Evolutionary conservation across 192 early-diverging fungal species (phyloP).

Genomic region (Oehlia diaphana): DNA sequence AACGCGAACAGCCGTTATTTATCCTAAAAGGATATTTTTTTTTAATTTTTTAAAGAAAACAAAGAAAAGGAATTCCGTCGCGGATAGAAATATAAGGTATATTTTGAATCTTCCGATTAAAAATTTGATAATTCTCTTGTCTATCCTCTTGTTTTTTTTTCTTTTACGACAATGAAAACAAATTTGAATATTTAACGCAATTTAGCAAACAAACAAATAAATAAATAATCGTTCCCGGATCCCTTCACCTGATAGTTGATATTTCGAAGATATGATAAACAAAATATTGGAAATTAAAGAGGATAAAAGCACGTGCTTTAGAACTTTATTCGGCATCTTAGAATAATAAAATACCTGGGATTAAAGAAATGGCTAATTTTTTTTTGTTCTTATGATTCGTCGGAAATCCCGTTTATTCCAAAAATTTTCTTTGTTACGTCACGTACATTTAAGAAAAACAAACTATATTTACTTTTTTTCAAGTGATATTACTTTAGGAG

Average conservation of each 20-base stretch:
- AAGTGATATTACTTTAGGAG: no score
- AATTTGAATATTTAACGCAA: background rate
- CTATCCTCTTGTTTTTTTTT: background rate
- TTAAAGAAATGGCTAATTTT: no score
- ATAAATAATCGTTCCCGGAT: background rate
- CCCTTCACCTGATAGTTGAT: background rate
- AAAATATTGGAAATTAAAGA: background rate
- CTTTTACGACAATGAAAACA: background rate
- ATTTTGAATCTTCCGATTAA: no score
- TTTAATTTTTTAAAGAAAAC: no score
- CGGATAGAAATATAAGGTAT: no score
- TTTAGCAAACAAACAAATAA: background rate
- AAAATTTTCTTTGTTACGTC: background rate
- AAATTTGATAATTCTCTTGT: background rate
- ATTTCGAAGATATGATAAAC: no score
- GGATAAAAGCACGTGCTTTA: background rate
- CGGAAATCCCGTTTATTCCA: no score
- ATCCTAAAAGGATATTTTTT: background rate
- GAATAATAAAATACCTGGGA: background rate
- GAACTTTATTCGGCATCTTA: background rate
- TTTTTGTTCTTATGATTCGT: no score
- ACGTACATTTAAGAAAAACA: background rate
- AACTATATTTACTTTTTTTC: background rate
- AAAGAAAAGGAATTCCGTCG: background rate
- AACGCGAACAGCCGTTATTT: background rate